Evolutionary conservation across 202 grass and related monocot genomes (phyloP).

Genomic region (Setaria viridis): DNA sequence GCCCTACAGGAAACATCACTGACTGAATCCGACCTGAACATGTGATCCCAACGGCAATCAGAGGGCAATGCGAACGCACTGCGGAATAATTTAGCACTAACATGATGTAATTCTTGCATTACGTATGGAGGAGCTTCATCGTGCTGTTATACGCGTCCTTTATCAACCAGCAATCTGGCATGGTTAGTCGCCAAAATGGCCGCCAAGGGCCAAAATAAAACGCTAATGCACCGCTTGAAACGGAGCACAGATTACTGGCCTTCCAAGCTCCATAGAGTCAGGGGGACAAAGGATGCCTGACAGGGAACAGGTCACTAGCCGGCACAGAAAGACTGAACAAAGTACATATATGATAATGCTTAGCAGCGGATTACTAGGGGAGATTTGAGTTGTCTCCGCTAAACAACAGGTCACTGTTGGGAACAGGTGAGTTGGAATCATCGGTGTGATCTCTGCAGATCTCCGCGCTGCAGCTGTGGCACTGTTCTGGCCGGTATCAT

Average conservation of each 20-base stretch:
- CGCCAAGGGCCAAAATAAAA: conserved; percentile 21
- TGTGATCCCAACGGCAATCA: neutral
- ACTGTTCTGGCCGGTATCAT: neutral
- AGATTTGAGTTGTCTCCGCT: conserved; percentile 23
- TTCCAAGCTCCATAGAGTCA: conserved; percentile 40
- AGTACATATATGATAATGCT: neutral
- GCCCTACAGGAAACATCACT: neutral
- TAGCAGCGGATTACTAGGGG: neutral
- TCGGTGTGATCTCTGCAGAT: conserved; percentile 24
- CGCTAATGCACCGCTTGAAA: neutral
- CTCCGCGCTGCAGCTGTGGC: conserved; percentile 9
- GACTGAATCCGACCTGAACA: neutral
- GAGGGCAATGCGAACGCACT: neutral
- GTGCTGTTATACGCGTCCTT: neutral
- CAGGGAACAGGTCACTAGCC: conserved; percentile 12
- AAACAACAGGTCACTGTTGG: neutral
- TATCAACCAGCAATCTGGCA: conserved; percentile 7
- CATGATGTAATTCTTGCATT: conserved; percentile 35
- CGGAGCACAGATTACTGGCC: neutral
- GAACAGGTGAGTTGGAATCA: conserved; percentile 29
- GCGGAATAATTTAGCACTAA: conserved; percentile 24
- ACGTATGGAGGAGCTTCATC: neutral
- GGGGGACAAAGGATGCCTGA: neutral
- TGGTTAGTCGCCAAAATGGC: neutral
- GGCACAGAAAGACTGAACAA: conserved; percentile 12